Evolutionary conservation across 2,329 filamentous ascomycete species (phyloP).

Genomic region (Diaporthe vaccinii): DNA sequence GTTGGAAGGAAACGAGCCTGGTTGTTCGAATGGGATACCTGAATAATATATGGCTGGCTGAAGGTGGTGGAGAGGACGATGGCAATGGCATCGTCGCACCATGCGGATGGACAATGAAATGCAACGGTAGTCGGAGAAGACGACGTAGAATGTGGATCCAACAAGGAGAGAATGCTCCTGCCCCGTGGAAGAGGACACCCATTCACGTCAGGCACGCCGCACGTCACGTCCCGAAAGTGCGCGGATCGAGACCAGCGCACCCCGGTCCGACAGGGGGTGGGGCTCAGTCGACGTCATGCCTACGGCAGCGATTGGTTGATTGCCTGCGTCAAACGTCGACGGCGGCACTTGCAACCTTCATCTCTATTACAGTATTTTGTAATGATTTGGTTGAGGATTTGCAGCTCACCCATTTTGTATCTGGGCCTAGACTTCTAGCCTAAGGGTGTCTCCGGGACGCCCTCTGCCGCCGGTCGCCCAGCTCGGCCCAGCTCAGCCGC

Average conservation of each 20-base stretch:
- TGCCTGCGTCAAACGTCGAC: background rate
- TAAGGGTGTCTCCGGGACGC: background rate
- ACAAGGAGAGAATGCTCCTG: slow-evolving; percentile 21
- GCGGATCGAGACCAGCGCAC: background rate
- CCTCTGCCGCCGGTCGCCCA: background rate
- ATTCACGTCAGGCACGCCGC: background rate
- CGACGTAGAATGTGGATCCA: background rate
- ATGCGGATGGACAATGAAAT: background rate
- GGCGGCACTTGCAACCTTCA: background rate
- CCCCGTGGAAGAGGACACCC: background rate
- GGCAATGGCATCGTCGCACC: background rate
- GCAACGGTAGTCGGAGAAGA: background rate
- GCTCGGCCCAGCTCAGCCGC: background rate
- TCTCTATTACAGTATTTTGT: background rate
- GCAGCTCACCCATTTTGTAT: background rate
- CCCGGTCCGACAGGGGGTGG: background rate
- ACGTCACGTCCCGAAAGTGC: background rate
- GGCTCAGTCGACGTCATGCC: slow-evolving; percentile 8
- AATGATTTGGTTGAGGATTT: background rate
- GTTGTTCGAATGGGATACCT: background rate
- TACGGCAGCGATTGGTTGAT: background rate
- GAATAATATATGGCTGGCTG: background rate
- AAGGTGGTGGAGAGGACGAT: background rate
- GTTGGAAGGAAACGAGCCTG: background rate
- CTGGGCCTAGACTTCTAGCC: background rate